Evolutionary conservation across 148 eudicot genomes (phyloP), one percentile per base, ranked within the genome.

Genomic region (Rhododendron williamsianum): DNA sequence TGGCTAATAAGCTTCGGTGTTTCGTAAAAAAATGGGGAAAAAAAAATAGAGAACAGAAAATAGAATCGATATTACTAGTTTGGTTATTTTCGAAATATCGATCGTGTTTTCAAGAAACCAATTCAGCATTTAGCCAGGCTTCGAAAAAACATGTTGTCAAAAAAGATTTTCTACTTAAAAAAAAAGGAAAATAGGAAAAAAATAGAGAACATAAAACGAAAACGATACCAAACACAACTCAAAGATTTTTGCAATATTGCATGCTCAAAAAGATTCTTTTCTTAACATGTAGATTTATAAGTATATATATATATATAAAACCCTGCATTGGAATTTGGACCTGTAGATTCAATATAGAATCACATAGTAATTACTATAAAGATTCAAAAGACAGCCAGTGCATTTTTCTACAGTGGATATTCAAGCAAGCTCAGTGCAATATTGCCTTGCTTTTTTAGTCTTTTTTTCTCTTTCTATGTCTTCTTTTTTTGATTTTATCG

Each of bases 381-480:
- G 82, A 84, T 83, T 78, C 85, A 69, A 83, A 76, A 76, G 81
- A 15, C 8, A 72, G 35, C 15, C 81, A 41, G 69, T 84, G 56
- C 58, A 71, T 76, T 78, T 60, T 78, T 27, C 51, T 74, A 45
- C 36, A 77, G 43, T 84, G 89, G 84, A 76, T 85, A 90, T 88
- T 84, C 85, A 87, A 82, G 74, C 85, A 87, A 82, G 74, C 60
- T 80, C 52, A 87, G 27, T 85, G 78, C 84, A 84, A 82, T 81
- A 80, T 58, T 72, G 73, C 72, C 83, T 83, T 58, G 80, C 85
- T 85, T 89, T 41, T 76, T 87, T 69, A 30, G 35, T 81, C 82
- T 78, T 76, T 74, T 72, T 5, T 58, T 65, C 76, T 71, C 38
- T 71, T 30, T 71, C 30, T 27, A 27, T 69, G 33, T 33, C 69